Evolutionary conservation across 2,329 filamentous ascomycete genomes (phyloP), one percentile per base, ranked within the genome.

Genomic region (Penicillium griseofulvum): DNA sequence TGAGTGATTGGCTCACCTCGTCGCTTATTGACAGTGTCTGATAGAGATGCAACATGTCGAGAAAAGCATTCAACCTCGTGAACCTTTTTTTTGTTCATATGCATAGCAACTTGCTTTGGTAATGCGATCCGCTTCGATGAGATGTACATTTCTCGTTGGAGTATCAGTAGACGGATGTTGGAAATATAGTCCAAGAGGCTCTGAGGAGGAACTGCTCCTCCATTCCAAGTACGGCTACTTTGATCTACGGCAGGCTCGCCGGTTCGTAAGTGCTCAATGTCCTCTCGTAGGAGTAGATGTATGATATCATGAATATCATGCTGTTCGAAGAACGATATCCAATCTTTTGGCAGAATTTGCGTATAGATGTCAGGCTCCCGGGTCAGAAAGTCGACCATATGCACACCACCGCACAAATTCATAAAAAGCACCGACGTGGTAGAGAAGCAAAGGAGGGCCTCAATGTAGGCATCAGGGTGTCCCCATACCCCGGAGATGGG

Each of bases 61-160:
- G 93, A 89, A 68, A 97, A 97, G 68, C 93, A 86, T 57, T 86
- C 83, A 34, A 97, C 94, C 76, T 99, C 94, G 68, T 99, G 94
- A 1, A 90, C 82, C 74, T 99, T 99, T 73, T 99, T 99, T n/a
- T 88, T 84, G 59, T 90, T 96, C 94, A 99, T 99, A 4, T 94
- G 94, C n/a, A 96, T 83, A 0, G 89, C 83, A 16, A 96, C 83
- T 63, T 87, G 83, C 46, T 85, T 82, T 4, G 90, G 85, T 22
- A 96, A 61, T 79, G 52, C 83, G 74, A 53, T 63, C 29, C 60
- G 74, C 19, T 65, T 53, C 16, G 66, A 24, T 9, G 54, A 37
- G 11, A 2, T 29, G 2, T 2, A 9, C 29, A 49, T 37, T 22
- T 83, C 78, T 34, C 91, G 80, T 14, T 76, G 74, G 26, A 97